Percentiles rank a stretch among this genome's conserved stretches.
Evolutionary conservation across 208 protist genomes (phyloP).

Genomic region (Trypanosoma cruzi): DNA sequence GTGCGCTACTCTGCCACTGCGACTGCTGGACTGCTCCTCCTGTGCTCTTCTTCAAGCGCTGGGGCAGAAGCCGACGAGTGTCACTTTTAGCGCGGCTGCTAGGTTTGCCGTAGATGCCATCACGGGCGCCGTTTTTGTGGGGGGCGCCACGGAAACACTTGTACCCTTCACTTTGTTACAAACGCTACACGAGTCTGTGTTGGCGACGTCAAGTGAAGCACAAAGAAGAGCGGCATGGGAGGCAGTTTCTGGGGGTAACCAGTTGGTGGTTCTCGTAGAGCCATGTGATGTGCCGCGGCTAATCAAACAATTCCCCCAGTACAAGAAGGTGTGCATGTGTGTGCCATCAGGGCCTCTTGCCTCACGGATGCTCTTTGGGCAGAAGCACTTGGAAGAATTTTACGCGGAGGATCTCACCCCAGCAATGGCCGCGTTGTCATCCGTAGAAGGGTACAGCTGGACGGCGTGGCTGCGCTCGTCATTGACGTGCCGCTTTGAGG

Average conservation of each 20-base stretch:
- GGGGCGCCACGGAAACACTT: conserved; percentile 54
- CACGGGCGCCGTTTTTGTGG: conserved; percentile 46
- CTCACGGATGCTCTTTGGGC: conserved; percentile 56
- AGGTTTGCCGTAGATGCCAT: conserved; percentile 39
- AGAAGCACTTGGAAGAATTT: conserved; percentile 42
- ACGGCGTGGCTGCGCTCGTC: conserved; percentile 82
- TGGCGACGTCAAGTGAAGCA: neutral
- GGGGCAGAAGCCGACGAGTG: neutral
- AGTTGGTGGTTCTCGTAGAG: conserved; percentile 25
- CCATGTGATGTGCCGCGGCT: conserved; percentile 23
- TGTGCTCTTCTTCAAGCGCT: conserved; percentile 36
- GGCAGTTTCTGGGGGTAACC: conserved; percentile 22
- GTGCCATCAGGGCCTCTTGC: conserved; percentile 73
- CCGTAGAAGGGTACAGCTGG: conserved; percentile 30
- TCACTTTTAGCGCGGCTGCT: neutral
- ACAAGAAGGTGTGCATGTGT: conserved; percentile 56
- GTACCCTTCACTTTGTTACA: conserved; percentile 55
- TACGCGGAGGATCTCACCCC: conserved; percentile 33
- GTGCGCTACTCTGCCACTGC: conserved; percentile 27
- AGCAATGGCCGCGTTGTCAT: conserved; percentile 28
- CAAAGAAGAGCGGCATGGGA: conserved; percentile 25
- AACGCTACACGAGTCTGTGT: conserved; percentile 24
- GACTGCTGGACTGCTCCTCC: conserved; percentile 50
- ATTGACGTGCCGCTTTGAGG: conserved; percentile 84
- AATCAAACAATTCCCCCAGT: conserved; percentile 26